These are phyloP conservation scores for Magnaporthiopsis rhizophila DNA, from an alignment of 2,329 filamentous ascomycete genomes.

Conservation along the genomic window DNA sequence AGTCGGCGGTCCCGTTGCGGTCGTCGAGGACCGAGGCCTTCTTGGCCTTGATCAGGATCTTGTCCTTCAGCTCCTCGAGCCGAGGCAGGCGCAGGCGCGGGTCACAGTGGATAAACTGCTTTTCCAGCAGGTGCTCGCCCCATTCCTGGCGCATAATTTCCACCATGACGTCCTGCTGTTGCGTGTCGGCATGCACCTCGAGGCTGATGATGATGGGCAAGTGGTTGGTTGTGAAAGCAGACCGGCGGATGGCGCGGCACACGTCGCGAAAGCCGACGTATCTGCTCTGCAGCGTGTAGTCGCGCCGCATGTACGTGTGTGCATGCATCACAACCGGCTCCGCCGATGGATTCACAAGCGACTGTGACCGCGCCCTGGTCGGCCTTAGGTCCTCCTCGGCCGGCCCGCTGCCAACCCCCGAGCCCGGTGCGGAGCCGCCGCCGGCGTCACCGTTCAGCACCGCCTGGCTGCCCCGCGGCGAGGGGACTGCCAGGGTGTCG, in stretches of 20 bases:
- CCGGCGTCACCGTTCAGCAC: constrained; percentile 12
- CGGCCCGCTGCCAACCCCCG: constrained; percentile 1
- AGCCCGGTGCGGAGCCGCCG: constrained; percentile 2
- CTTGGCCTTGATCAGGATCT: constrained; percentile 81
- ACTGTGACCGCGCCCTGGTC: constrained; percentile 11
- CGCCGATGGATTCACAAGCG: constrained; percentile 3
- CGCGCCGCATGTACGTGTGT: constrained; percentile 21
- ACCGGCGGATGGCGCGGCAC: constrained; percentile 69
- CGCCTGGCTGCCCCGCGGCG: constrained; percentile 14
- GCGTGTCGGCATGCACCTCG: constrained; percentile 75
- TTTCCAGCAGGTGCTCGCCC: constrained; percentile 64
- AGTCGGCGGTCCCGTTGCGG: constrained; percentile 19
- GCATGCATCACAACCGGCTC: constrained; percentile 79
- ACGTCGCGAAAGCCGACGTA: constrained; percentile 84
- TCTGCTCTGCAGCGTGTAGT: constrained; percentile 66
- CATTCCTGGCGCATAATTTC: constrained; percentile 89
- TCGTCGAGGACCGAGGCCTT: constrained; percentile 32
- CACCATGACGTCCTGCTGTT: constrained; percentile 89
- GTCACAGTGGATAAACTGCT: constrained; percentile 39
- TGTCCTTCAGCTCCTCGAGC: constrained; percentile 63
- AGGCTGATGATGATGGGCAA: constrained; percentile 86
- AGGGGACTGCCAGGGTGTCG: constrained; percentile 12
- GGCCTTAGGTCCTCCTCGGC: constrained; percentile 9
- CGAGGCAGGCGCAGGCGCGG: constrained; percentile 53
- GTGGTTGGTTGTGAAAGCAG: constrained; percentile 67